Conservation (phyloP, 2,329 filamentous ascomycete genomes). For the Colletotrichum abscissum region DNA sequence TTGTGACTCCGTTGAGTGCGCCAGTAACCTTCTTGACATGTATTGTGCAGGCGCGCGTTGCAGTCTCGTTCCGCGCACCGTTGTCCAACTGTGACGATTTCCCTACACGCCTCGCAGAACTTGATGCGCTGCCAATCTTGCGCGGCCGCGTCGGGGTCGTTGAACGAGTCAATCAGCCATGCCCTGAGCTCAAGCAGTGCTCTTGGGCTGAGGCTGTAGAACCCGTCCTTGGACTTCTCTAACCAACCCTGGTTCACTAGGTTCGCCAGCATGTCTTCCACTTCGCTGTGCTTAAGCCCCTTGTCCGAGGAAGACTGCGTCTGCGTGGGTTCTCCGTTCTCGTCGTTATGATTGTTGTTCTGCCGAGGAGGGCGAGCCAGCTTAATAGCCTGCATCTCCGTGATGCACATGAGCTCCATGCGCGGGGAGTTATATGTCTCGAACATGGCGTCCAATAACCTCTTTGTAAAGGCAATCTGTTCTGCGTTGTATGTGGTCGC, state of each 20-base stretch:
- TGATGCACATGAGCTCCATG: conserved; percentile 87
- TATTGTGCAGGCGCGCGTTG: conserved; percentile 77
- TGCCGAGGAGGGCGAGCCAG: conserved; percentile 65
- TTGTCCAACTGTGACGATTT: conserved; percentile 87
- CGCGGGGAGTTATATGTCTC: conserved; percentile 83
- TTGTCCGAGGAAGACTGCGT: conserved; percentile 52
- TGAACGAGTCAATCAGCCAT: conserved; percentile 92
- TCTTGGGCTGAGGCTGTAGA: conserved; percentile 81
- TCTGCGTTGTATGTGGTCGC: conserved; percentile 84
- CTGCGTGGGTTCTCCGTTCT: conserved; percentile 49
- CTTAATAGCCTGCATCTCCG: conserved; percentile 81
- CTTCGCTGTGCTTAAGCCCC: conserved; percentile 80
- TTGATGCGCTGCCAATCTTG: conserved; percentile 82
- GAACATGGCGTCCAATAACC: conserved; percentile 91
- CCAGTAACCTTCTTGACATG: conserved; percentile 81
- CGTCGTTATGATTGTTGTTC: conserved; percentile 43
- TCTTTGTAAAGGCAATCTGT: conserved; percentile 90
- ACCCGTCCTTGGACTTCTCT: conserved; percentile 76
- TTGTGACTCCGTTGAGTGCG: conserved; percentile 68
- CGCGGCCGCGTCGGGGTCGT: conserved; percentile 73
- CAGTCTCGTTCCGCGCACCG: conserved; percentile 79
- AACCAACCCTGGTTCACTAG: conserved; percentile 88
- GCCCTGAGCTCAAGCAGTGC: conserved; percentile 85
- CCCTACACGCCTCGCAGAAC: conserved; percentile 87
- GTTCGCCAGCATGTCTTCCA: conserved; percentile 75